Evolutionary conservation across 352 stramenopile species (phyloP).

Genomic region (Phytophthora niederhauseri): DNA sequence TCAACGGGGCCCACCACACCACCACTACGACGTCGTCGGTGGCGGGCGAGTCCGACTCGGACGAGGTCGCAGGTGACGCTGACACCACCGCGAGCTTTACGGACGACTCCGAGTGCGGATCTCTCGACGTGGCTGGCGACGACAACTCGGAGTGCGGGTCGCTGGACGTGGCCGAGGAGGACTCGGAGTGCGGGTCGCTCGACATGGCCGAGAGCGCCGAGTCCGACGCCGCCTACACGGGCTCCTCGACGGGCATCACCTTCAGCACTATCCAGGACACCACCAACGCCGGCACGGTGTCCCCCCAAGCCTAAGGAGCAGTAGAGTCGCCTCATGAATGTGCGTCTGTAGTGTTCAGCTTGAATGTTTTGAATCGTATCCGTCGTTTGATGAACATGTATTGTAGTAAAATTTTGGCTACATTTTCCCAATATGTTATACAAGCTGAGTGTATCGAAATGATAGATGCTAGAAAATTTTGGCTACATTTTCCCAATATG

Average conservation of each 20-base stretch:
- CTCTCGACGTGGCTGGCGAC: constrained; percentile 13
- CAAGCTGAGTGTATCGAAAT: neutral
- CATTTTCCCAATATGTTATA: neutral
- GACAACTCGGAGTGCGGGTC: constrained; percentile 26
- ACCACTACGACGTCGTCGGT: constrained; percentile 19
- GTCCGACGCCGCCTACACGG: constrained; percentile 24
- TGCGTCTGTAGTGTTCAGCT: constrained; percentile 1
- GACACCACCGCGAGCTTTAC: constrained; percentile 26
- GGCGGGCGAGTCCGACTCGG: constrained; percentile 20
- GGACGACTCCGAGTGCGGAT: constrained; percentile 30
- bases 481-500: neutral
- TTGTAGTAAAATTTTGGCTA: neutral
- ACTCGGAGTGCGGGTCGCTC: constrained; percentile 33
- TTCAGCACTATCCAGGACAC: constrained; percentile 37
- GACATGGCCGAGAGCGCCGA: constrained; percentile 35
- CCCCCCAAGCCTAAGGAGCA: constrained; percentile 26
- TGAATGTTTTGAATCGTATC: neutral
- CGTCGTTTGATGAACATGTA: too few relatives aligned
- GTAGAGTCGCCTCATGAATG: constrained; percentile 5
- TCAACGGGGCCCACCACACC: constrained; percentile 6
- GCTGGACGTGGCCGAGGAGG: constrained; percentile 29
- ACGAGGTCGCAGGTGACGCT: constrained; percentile 30
- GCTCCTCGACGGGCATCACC: constrained; percentile 37
- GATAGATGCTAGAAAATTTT: neutral
- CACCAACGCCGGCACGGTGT: constrained; percentile 28